Base-by-base conservation (phyloP, 345 rosid genomes). In the Brassica rapa region DNA sequence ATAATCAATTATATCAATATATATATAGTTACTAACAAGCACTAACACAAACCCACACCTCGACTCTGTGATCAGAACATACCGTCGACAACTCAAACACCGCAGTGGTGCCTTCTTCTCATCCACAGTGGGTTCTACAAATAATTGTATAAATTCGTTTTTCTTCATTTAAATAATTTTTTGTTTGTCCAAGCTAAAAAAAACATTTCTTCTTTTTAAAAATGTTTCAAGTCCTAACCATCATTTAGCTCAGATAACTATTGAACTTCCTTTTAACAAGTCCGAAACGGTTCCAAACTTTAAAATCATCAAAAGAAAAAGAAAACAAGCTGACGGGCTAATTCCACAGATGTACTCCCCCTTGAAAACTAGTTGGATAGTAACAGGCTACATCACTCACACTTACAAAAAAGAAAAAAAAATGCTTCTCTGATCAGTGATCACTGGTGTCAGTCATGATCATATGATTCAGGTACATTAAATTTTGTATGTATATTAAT, bases 21-120 rank as follows among this genome's bases (percentile, higher is more conserved):
- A 23, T 49, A 51, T 51, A 51, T 51, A 51, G 56, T 14, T 51
- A 46, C 53, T 46, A 4, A 46, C 51, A 82, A 41, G 24, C 98
- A 94, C 0, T 27, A 35, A 35, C 10, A 35, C 41, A 35, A 35
- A 35, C 41, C 41, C 41, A 35, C 41, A 35, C 41, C 41, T 35
- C 41, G 41, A 35, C 41, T 8, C 41, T 5, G 37, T 33, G 37
- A 33, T 33, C 37, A 94, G 33, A 84, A 87, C 21, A 88, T 81
- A 91, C 88, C 84, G 85, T 81, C 85, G 73, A 83, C 98, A 94
- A 23, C 83, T 64, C 83, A 77, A 25, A 85, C 97, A 94, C 72
- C 94, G 10, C 37, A 33, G 49, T 46, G 15, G 53, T 46, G 53
- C 53, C 53, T 46, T 46, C 53, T 46, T 46, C 53, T 46, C 15